phyloP scores from a whole-genome alignment of 257 asterid species.

The Penstemon eatonii region DNA sequence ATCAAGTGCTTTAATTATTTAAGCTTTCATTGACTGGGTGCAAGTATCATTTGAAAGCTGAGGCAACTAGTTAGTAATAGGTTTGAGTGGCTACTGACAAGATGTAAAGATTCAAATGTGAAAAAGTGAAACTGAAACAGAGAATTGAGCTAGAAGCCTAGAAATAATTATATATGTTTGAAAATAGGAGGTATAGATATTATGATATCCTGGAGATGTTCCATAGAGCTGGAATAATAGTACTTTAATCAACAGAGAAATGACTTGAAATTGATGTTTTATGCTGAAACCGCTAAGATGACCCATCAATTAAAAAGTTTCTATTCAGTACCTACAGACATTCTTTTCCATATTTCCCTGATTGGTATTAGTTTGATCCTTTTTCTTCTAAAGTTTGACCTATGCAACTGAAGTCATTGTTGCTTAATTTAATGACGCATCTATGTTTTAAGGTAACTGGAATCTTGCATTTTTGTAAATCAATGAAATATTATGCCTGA shows the following conservation, averaged over 20 bases:
- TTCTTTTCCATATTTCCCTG: too few species aligned
- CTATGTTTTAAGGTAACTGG: too few species aligned
- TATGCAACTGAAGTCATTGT: too few species aligned
- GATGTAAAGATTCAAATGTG: not conserved
- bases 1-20: slow-evolving; percentile 12
- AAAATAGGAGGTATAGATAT: too few species aligned
- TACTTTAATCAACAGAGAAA: too few species aligned
- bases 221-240: not conserved
- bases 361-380: too few species aligned
- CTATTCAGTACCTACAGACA: too few species aligned
- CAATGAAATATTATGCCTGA: too few species aligned
- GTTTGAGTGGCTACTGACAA: not conserved
- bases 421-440: too few species aligned
- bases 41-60: not conserved
- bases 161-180: not conserved
- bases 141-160: not conserved
- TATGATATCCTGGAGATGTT: not conserved
- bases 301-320: not conserved
- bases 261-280: not conserved
- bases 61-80: slow-evolving; percentile 3
- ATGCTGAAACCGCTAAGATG: not conserved
- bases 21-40: not conserved
- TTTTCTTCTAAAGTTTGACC: too few species aligned
- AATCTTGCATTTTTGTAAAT: too few species aligned
- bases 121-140: not conserved